phyloP scores from a whole-genome alignment of 2,329 filamentous ascomycete species.

The Beauveria sp. region DNA sequence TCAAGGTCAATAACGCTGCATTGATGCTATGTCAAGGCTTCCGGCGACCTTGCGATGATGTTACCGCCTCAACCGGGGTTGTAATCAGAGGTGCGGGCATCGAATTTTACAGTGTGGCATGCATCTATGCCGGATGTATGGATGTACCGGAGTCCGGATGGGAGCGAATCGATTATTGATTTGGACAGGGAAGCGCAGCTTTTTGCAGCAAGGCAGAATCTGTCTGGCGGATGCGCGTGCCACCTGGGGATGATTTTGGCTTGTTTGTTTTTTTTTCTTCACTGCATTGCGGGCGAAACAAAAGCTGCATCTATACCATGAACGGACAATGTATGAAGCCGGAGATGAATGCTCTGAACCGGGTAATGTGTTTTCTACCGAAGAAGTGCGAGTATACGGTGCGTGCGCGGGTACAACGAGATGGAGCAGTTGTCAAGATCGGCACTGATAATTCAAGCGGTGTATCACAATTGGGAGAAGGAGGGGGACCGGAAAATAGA shows the following conservation, averaged over 20 bases:
- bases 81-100: background rate
- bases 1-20: background rate
- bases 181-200: background rate
- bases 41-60: background rate
- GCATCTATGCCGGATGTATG: background rate
- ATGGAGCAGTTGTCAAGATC: background rate
- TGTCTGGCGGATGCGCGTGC: background rate
- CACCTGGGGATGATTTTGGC: constrained; percentile 6
- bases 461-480: constrained; percentile 9
- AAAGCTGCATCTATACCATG: constrained; percentile 13
- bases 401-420: background rate
- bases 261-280: constrained; percentile 10
- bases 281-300: constrained; percentile 13
- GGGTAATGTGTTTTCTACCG: constrained; percentile 11
- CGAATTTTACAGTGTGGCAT: background rate
- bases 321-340: constrained; percentile 11
- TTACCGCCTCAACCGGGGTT: background rate
- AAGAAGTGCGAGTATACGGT: constrained; percentile 3
- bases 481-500: background rate
- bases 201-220: background rate
- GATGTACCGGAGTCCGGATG: constrained; percentile 11
- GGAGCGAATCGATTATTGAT: constrained; percentile 13
- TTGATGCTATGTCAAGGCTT: background rate
- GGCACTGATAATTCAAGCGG: constrained; percentile 8
- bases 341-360: background rate